A percentile compares a stretch with the other conserved stretches of the same genome.
phyloP scores from a whole-genome alignment of 495 filamentous ascomycete genomes.

The Peziza echinospora region DNA sequence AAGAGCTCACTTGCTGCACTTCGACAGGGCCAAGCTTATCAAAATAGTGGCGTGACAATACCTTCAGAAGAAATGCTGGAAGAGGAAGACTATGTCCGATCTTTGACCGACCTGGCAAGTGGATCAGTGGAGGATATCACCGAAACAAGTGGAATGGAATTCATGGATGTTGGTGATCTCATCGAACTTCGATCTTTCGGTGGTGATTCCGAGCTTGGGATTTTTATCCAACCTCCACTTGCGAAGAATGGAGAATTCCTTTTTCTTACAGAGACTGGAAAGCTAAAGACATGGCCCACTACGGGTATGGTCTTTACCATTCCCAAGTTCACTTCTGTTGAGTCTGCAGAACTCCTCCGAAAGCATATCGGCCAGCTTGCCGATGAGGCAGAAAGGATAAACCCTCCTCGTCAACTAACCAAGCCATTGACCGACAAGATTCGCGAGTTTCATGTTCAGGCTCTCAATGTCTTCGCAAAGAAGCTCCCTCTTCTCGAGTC shows the following conservation, averaged over 20 bases:
- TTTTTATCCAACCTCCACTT: neutral
- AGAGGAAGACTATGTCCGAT: neutral
- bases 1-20: neutral
- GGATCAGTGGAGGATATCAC: neutral
- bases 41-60: neutral
- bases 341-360: neutral
- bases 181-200: neutral
- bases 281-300: neutral
- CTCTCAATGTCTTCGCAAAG: conserved; percentile 4
- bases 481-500: conserved; percentile 3
- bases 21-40: neutral
- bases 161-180: neutral
- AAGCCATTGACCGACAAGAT: conserved; percentile 5
- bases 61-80: neutral
- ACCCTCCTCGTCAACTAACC: conserved; percentile 2
- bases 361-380: neutral
- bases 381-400: neutral
- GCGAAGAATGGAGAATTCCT: neutral
- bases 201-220: neutral
- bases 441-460: conserved; percentile 3
- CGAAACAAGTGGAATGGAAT: neutral
- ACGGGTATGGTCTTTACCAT: neutral
- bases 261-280: neutral
- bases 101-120: neutral
- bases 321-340: neutral